Conservation (phyloP, 1,284 basidiomycete genomes). For the Grifola frondosa region DNA sequence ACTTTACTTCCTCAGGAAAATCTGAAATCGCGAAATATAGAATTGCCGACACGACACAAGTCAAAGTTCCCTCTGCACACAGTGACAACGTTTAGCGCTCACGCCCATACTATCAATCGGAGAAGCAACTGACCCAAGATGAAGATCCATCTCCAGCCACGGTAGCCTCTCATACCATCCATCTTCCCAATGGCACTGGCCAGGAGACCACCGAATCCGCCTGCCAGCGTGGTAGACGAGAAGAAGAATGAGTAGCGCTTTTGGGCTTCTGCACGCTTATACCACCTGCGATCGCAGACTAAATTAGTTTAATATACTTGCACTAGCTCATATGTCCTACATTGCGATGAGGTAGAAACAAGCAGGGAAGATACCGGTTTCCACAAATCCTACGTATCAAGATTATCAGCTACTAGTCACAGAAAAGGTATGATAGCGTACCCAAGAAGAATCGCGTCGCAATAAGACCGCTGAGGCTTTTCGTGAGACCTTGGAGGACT, state of each 20-base stretch:
- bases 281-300: too few relatives aligned
- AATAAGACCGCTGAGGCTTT: conserved; percentile 35
- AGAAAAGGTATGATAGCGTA: too few relatives aligned
- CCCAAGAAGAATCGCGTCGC: conserved; percentile 40
- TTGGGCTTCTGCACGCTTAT: conserved; percentile 38
- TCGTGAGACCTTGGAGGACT: conserved; percentile 34
- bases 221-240: conserved; percentile 33
- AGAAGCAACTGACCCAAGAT: conserved; percentile 40
- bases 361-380: conserved; percentile 34
- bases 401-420: too few relatives aligned
- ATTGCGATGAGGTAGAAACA: conserved; percentile 37
- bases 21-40: conserved; percentile 32
- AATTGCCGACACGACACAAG: conserved; percentile 28
- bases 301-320: too few relatives aligned
- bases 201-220: conserved; percentile 36
- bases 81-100: not conserved
- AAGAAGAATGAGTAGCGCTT: conserved; percentile 40
- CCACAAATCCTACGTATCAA: conserved; percentile 34
- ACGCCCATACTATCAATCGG: too few relatives aligned
- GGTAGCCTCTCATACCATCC: conserved; percentile 33
- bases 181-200: conserved; percentile 37
- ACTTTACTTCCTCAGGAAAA: conserved; percentile 32
- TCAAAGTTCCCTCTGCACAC: conserved; percentile 34
- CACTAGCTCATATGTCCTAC: too few relatives aligned
- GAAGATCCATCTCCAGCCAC: conserved; percentile 41